phyloP scores from a whole-genome alignment of 257 asterid genomes.

The Paraleonurus japonicus region DNA sequence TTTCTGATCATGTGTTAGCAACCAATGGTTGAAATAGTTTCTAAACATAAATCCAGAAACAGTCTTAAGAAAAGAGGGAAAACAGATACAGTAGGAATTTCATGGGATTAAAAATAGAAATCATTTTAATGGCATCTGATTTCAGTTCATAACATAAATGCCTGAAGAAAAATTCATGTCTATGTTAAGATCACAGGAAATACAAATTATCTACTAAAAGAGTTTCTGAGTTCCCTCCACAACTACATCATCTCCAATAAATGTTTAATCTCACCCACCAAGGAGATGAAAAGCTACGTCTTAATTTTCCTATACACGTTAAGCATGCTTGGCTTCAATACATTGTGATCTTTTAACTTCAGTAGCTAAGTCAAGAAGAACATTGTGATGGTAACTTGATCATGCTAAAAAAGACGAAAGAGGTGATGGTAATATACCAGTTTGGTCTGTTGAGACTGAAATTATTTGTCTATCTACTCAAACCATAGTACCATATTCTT shows the following conservation, averaged over 20 bases:
- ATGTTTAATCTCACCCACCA: background rate
- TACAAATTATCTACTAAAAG: background rate
- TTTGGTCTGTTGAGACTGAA: background rate
- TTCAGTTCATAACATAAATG: background rate
- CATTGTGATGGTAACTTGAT: background rate
- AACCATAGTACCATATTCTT: background rate
- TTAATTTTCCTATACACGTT: background rate
- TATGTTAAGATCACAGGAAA: background rate
- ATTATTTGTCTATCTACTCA: background rate
- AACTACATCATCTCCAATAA: conserved; percentile 3
- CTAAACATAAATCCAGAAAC: background rate
- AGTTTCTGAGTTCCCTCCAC: background rate
- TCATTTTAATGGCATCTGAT: background rate
- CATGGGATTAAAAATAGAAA: background rate
- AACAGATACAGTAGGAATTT: too few relatives aligned
- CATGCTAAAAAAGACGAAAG: background rate
- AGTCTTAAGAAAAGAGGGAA: background rate
- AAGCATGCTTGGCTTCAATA: background rate
- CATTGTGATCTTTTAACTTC: background rate
- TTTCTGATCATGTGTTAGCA: background rate
- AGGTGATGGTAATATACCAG: background rate
- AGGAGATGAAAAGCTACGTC: background rate
- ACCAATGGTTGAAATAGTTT: background rate
- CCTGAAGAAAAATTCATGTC: background rate
- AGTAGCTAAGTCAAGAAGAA: background rate